Conservation (phyloP, 208 protist species). For the Trypanosoma platydactyli region DNA sequence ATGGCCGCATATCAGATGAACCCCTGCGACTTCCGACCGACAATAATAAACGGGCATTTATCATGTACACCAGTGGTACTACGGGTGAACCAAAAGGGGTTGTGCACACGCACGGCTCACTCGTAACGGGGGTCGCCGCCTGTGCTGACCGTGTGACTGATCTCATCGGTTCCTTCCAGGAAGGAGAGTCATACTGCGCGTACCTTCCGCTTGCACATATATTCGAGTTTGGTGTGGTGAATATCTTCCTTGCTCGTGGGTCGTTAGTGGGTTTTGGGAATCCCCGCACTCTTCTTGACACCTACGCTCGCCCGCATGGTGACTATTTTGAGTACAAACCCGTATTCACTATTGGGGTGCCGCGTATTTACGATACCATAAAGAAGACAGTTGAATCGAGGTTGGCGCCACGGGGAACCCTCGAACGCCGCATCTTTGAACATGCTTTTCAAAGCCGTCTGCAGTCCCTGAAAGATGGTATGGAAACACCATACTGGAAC, state of each 20-base stretch:
- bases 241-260: slow-evolving; percentile 62
- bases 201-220: slow-evolving; percentile 93
- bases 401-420: slow-evolving; percentile 47
- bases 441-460: slow-evolving; percentile 54
- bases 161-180: slow-evolving; percentile 47
- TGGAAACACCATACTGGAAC: slow-evolving; percentile 83
- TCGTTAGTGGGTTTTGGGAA: slow-evolving; percentile 70
- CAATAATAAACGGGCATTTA: slow-evolving; percentile 65
- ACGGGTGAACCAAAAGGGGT: slow-evolving; percentile 91
- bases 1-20: slow-evolving; percentile 41
- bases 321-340: slow-evolving; percentile 80
- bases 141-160: slow-evolving; percentile 47
- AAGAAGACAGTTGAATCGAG: slow-evolving; percentile 75
- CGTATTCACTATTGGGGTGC: slow-evolving; percentile 70
- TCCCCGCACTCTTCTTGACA: slow-evolving; percentile 82
- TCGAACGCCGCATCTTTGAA: slow-evolving; percentile 76
- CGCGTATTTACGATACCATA: slow-evolving; percentile 85
- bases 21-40: too few relatives aligned
- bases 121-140: slow-evolving; percentile 54
- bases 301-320: slow-evolving; percentile 62
- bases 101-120: slow-evolving; percentile 73
- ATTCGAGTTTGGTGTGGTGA: slow-evolving; percentile 80
- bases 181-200: slow-evolving; percentile 71
- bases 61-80: slow-evolving; percentile 93
- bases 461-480: slow-evolving; percentile 60